phyloP scores from a whole-genome alignment of 2,329 filamentous ascomycete species.

The Capronia coronata region DNA sequence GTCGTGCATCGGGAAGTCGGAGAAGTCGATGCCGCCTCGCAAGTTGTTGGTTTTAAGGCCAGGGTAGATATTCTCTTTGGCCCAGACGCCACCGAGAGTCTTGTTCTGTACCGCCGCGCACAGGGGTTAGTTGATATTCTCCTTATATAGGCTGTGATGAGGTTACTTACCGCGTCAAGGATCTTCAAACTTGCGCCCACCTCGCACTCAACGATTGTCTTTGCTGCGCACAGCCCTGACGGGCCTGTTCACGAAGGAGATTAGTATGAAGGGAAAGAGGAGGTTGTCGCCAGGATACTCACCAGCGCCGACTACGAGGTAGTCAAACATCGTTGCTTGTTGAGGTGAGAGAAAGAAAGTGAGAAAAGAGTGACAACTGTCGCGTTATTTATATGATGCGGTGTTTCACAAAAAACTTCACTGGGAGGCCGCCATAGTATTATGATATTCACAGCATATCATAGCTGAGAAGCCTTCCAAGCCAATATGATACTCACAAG shows the following conservation, averaged over 20 bases:
- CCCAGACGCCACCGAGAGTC: conserved; percentile 60
- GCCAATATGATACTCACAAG: no score
- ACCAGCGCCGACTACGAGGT: conserved; percentile 26
- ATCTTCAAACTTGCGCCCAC: conserved; percentile 20
- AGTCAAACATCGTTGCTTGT: conserved; percentile 15
- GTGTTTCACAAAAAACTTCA: background rate
- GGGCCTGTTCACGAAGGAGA: conserved; percentile 14
- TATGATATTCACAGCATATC: no score
- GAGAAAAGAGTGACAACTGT: background rate
- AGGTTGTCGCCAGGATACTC: background rate
- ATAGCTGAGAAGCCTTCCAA: no score
- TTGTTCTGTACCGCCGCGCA: no score
- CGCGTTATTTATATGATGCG: no score
- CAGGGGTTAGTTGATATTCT: no score
- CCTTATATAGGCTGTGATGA: no score
- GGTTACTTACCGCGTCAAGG: conserved; percentile 18
- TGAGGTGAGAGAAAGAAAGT: background rate
- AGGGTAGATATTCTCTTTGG: conserved; percentile 57
- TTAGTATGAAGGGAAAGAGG: background rate
- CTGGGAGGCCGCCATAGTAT: background rate
- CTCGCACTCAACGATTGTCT: conserved; percentile 26
- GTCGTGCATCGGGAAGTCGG: conserved; percentile 63
- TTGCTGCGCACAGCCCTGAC: conserved; percentile 25
- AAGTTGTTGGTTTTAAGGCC: conserved; percentile 69
- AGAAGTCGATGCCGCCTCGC: conserved; percentile 64